Percentiles rank a stretch among this genome's conserved stretches.
Conservation (phyloP, 805 yeast species). For the Wickerhamiella azyma region DNA sequence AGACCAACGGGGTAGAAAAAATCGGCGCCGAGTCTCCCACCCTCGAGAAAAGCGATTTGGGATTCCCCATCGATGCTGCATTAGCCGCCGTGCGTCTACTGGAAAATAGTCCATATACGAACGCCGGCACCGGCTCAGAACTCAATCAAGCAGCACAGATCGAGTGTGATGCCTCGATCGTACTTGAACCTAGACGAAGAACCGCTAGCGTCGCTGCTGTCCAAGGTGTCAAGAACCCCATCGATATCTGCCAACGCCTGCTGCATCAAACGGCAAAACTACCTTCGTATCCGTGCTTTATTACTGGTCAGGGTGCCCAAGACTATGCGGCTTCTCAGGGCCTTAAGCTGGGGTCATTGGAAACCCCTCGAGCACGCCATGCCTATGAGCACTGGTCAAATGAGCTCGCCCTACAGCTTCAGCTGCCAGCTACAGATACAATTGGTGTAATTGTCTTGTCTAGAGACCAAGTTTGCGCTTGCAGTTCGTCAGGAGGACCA, state of each 20-base stretch:
- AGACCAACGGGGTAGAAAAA: background rate
- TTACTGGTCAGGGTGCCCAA: constrained; percentile 26
- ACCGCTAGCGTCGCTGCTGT: constrained; percentile 26
- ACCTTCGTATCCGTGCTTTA: constrained; percentile 19
- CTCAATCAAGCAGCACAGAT: constrained; percentile 24
- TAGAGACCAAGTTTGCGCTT: constrained; percentile 20
- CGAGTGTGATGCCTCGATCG: constrained; percentile 31
- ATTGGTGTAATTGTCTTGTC: constrained; percentile 29
- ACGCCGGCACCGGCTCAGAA: constrained; percentile 31
- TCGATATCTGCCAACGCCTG: constrained; percentile 18
- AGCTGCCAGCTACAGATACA: constrained; percentile 24
- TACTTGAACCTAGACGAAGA: constrained; percentile 11
- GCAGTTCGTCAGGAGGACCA: constrained; percentile 31
- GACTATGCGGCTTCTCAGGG: constrained; percentile 19
- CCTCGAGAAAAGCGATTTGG: too few species aligned
- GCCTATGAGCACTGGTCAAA: constrained; percentile 15
- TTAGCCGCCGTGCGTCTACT: constrained; percentile 13
- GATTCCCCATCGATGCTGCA: too few species aligned
- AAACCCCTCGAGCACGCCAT: constrained; percentile 13
- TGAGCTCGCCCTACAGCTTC: background rate
- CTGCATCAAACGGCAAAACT: constrained; percentile 9
- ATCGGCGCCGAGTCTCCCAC: background rate
- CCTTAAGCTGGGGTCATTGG: constrained; percentile 11
- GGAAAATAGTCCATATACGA: constrained; percentile 27
- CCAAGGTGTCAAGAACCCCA: constrained; percentile 22